A percentile compares a stretch with the other conserved stretches of the same genome.
These are phyloP conservation scores for Aspergillus sp. DNA, from an alignment of 2,329 filamentous ascomycete species.

Conservation along the genomic window DNA sequence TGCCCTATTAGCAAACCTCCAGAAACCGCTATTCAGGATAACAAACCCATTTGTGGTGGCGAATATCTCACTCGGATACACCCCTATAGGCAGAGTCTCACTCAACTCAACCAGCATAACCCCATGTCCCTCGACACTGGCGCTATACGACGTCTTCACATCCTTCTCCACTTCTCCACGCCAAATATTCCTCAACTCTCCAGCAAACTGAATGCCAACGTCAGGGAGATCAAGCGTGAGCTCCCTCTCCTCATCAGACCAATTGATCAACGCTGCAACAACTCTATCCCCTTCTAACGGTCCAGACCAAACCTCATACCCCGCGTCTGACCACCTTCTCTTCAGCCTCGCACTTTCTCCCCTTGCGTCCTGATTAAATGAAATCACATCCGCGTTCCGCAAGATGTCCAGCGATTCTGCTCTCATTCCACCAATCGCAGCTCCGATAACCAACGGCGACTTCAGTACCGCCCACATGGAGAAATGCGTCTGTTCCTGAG, in stretches of 20 bases:
- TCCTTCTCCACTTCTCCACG: slow-evolving; percentile 17
- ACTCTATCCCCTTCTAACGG: slow-evolving; percentile 49
- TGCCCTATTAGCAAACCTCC: neutral
- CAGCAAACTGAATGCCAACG: slow-evolving; percentile 47
- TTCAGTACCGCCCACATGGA: slow-evolving; percentile 59
- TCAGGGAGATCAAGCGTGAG: slow-evolving; percentile 50
- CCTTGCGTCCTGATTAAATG: slow-evolving; percentile 62
- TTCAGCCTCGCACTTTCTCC: slow-evolving; percentile 57
- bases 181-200: slow-evolving; percentile 37
- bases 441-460: slow-evolving; percentile 56
- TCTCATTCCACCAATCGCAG: slow-evolving; percentile 41
- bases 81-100: slow-evolving; percentile 28
- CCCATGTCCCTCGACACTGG: slow-evolving; percentile 33
- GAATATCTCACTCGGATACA: slow-evolving; percentile 27
- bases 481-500: slow-evolving; percentile 59
- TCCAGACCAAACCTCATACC: slow-evolving; percentile 59
- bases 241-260: slow-evolving; percentile 51
- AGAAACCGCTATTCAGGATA: neutral
- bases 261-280: slow-evolving; percentile 56
- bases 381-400: slow-evolving; percentile 59
- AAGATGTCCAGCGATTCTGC: slow-evolving; percentile 49
- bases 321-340: slow-evolving; percentile 53
- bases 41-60: slow-evolving; percentile 23
- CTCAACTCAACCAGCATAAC: slow-evolving; percentile 37
- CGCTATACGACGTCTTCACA: slow-evolving; percentile 34